A percentile compares a stretch with the other conserved stretches of the same genome.
Evolutionary conservation across 192 early-diverging fungal species (phyloP).

Genomic region (Coemansia brasiliensis): DNA sequence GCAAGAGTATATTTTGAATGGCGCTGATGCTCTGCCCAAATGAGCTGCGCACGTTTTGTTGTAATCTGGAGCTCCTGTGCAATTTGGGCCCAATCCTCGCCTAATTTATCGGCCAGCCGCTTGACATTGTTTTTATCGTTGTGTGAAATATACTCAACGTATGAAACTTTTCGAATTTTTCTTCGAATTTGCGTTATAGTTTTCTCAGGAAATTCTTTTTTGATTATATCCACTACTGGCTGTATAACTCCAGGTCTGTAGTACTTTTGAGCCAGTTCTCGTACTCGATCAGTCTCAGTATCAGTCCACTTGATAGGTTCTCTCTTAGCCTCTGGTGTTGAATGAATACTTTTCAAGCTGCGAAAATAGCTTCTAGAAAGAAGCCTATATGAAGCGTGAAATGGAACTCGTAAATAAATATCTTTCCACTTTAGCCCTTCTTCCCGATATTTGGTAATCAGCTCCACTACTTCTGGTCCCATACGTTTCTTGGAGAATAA

Average conservation of each 20-base stretch:
- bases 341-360: no score
- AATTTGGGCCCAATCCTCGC: conserved; percentile 1
- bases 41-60: background rate
- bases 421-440: background rate
- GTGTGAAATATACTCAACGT: background rate
- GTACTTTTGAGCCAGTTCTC: background rate
- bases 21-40: background rate
- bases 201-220: background rate
- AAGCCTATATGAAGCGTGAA: background rate
- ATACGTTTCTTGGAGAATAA: background rate
- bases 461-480: background rate
- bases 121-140: background rate
- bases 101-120: background rate
- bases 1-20: background rate
- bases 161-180: background rate
- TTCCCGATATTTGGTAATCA: background rate
- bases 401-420: background rate
- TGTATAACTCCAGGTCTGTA: background rate
- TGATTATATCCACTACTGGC: no score
- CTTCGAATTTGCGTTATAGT: background rate
- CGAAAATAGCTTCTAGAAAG: no score
- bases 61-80: background rate
- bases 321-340: no score
- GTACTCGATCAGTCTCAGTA: background rate
- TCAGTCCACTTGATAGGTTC: background rate